Evolutionary conservation across 805 yeast genomes (phyloP), one percentile per base, ranked within the genome.

Genomic region (Cyberlindnera misumaiensis): DNA sequence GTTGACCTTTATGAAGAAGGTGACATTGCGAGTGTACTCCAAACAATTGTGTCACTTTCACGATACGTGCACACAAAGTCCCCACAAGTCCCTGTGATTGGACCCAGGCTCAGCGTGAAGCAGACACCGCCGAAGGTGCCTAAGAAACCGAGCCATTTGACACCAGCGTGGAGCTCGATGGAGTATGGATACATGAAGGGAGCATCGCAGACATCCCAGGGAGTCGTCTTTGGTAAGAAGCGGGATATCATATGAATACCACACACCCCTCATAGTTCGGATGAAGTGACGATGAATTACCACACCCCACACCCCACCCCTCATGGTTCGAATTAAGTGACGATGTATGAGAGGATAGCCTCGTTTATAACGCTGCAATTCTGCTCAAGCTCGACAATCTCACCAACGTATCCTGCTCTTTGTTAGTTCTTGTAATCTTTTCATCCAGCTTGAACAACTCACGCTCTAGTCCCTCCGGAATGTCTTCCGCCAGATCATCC

Each of bases 1-100:
- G 63, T 71, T 6, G 95, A 86, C 56, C 64, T 86, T 41, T 86
- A 65, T 47, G 95, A 86, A 54, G 59, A 63, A 22, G 71, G 75
- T 47, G 94, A 86, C 55, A 87, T 90, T 1, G 82, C 85, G 35
- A 85, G 82, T 47, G 86, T 86, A 1, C 60, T 80, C n/a, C 77
- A 83, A 49, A 73, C 89, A 1, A 63, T 86, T 30, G 79, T 82
- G 51, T 76, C 94, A 3, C 65, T 86, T 32, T 82, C 93, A 1
- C 65, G 95, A 41, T 67, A 75, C 39, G 82, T 85, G 2, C 71
- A 82, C 51, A 67, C 65, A 40, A 62, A 73, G 62, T 54, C 80
- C 65, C 60, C 77, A 39, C 47, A 62, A 38, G 51, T 69, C 41
- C 73, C 77, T 0, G 68, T 73, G 1, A 62, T 79, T 25, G 86